Percentiles rank a stretch among this genome's conserved stretches.
Conservation (phyloP, 176 grass and related monocot genomes). For the Hordeum marinum region DNA sequence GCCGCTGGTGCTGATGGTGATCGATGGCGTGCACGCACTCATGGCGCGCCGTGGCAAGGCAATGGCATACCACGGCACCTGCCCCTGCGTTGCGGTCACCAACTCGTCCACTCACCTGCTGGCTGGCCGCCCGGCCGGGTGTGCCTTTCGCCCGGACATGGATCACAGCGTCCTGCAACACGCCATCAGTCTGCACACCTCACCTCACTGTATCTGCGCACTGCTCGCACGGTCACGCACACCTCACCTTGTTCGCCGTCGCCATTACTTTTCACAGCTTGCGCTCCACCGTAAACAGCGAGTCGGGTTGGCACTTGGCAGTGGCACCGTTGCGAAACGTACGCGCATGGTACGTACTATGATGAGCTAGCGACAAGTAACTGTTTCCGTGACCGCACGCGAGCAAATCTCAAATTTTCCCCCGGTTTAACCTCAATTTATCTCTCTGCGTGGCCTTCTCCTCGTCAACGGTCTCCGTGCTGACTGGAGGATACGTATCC, state of each 20-base stretch:
- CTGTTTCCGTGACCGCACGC: too few relatives aligned
- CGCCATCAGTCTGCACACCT: conserved; percentile 14
- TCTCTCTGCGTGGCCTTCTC: too few relatives aligned
- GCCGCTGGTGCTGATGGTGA: background rate
- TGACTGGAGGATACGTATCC: too few relatives aligned
- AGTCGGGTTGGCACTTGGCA: background rate
- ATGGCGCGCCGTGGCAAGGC: background rate
- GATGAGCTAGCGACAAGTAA: too few relatives aligned
- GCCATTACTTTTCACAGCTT: background rate
- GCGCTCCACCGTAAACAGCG: background rate
- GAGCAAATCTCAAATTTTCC: too few relatives aligned
- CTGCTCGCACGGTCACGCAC: background rate
- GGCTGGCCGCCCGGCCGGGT: background rate
- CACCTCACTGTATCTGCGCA: background rate
- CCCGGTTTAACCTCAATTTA: too few relatives aligned
- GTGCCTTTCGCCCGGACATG: background rate
- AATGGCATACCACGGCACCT: conserved; percentile 1
- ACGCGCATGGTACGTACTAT: background rate
- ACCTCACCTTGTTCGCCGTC: background rate
- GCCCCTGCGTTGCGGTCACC: background rate
- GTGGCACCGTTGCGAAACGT: background rate
- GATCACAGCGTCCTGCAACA: conserved; percentile 8
- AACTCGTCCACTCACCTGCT: background rate
- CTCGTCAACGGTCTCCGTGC: too few relatives aligned
- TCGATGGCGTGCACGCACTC: background rate